These are phyloP conservation scores for Allomyces macrogynus DNA, from an alignment of 192 early-diverging fungal genomes.

Conservation along the genomic window DNA sequence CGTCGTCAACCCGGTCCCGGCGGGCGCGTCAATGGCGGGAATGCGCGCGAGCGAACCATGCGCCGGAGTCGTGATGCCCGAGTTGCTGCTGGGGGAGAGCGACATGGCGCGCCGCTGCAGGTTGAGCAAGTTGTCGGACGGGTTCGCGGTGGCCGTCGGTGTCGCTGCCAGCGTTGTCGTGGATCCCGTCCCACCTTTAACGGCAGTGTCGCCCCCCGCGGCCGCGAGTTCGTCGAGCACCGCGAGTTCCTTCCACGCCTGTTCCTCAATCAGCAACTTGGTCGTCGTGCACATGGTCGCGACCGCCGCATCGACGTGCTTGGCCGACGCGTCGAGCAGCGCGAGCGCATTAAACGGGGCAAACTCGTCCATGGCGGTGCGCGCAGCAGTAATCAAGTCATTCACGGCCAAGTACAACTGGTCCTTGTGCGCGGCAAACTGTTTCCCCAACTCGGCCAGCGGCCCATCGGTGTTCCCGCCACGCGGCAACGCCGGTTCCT, in stretches of 20 bases:
- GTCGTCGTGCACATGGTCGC: constrained; percentile 17
- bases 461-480: background rate
- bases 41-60: too few relatives aligned
- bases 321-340: constrained; percentile 11
- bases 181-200: too few relatives aligned
- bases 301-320: constrained; percentile 15
- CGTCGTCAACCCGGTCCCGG: too few relatives aligned
- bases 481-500: background rate
- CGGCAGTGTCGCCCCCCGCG: too few relatives aligned
- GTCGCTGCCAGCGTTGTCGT: too few relatives aligned
- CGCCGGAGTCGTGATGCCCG: too few relatives aligned
- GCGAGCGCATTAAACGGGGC: constrained; percentile 22
- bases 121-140: too few relatives aligned
- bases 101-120: too few relatives aligned
- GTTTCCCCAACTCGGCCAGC: background rate
- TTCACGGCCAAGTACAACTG: constrained; percentile 16
- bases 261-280: constrained; percentile 21
- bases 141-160: too few relatives aligned
- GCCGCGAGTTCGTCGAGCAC: too few relatives aligned
- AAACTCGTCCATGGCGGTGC: constrained; percentile 22
- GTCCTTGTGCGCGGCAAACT: constrained; percentile 11
- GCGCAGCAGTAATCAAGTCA: constrained; percentile 17
- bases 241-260: constrained; percentile 1
- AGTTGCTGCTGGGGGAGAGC: too few relatives aligned
- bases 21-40: too few relatives aligned